Percentiles rank a stretch among this genome's conserved stretches.
Evolutionary conservation across 164 flowering plant genomes (phyloP).

Genomic region (Malania oleifera): DNA sequence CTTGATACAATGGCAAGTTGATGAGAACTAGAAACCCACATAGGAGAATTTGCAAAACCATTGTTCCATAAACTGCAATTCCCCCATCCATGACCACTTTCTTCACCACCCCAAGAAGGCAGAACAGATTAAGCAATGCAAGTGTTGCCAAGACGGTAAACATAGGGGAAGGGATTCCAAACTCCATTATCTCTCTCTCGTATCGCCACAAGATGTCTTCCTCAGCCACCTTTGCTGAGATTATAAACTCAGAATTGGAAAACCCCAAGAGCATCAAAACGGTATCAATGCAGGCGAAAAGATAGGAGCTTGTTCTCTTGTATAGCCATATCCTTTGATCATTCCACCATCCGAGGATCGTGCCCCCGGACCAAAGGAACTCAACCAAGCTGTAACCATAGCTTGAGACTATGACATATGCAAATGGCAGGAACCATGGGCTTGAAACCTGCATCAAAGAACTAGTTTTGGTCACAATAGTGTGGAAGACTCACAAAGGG

Average conservation of each 20-base stretch:
- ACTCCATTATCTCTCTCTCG: conserved; percentile 62
- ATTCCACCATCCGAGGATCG: conserved; percentile 62
- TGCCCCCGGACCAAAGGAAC: conserved; percentile 43
- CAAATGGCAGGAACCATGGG: conserved; percentile 62
- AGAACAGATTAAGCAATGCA: conserved; percentile 50
- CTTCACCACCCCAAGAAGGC: conserved; percentile 32
- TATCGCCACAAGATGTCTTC: conserved; percentile 44
- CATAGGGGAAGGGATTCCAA: conserved; percentile 56
- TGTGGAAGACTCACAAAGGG: too few relatives aligned
- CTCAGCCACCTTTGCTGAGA: conserved; percentile 53
- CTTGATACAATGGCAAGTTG: conserved; percentile 57
- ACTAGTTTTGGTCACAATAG: neutral
- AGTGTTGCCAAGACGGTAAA: conserved; percentile 46
- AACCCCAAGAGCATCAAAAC: conserved; percentile 33
- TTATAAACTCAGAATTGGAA: conserved; percentile 31
- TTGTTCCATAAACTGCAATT: conserved; percentile 5
- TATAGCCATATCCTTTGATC: conserved; percentile 70
- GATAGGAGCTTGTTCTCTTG: conserved; percentile 50
- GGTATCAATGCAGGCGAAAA: conserved; percentile 47
- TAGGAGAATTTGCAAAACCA: conserved; percentile 41
- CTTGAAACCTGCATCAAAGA: conserved; percentile 42
- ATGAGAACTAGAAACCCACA: conserved; percentile 41
- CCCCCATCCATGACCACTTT: conserved; percentile 7
- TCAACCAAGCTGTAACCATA: conserved; percentile 32
- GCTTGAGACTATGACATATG: conserved; percentile 31